Percentiles rank a stretch among this genome's conserved stretches.
These are phyloP conservation scores for Salicornia ramosissima DNA, from an alignment of 148 eudicot species.

Conservation along the genomic window DNA sequence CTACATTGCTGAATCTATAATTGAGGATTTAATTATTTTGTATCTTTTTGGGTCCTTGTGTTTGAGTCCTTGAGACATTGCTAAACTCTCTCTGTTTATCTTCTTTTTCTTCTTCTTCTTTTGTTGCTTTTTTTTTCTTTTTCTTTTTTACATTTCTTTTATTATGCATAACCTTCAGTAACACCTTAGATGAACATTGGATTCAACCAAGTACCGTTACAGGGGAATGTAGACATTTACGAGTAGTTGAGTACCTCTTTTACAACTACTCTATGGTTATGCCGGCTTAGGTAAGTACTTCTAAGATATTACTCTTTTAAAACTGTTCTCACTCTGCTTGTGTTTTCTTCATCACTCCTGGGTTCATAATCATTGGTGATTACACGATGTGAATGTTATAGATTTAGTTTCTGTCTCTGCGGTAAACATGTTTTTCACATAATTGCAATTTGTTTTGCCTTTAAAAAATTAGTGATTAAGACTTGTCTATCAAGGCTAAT, in stretches of 20 bases:
- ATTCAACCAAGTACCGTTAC: constrained; percentile 34
- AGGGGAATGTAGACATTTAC: constrained; percentile 41
- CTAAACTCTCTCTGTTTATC: no score
- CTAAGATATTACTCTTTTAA: constrained; percentile 33
- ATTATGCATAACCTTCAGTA: constrained; percentile 31
- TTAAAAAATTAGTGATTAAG: no score
- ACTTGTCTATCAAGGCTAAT: no score
- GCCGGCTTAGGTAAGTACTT: constrained; percentile 34
- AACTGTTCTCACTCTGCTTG: constrained; percentile 42
- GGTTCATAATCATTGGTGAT: constrained; percentile 48
- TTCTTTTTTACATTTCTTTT: no score
- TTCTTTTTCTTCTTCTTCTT: background rate
- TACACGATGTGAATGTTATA: constrained; percentile 43
- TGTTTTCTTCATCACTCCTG: constrained; percentile 38
- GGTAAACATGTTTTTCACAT: constrained; percentile 52
- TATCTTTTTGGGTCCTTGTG: no score
- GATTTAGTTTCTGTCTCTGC: constrained; percentile 54
- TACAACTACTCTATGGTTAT: constrained; percentile 40
- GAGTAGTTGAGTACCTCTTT: constrained; percentile 35
- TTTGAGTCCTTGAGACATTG: no score
- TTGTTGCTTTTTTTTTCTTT: no score
- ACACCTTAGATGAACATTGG: constrained; percentile 44
- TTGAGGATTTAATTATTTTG: no score
- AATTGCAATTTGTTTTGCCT: background rate
- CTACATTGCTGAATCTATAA: background rate